Conservation (phyloP, 1,284 basidiomycete genomes). For the Malassezia caprae region DNA sequence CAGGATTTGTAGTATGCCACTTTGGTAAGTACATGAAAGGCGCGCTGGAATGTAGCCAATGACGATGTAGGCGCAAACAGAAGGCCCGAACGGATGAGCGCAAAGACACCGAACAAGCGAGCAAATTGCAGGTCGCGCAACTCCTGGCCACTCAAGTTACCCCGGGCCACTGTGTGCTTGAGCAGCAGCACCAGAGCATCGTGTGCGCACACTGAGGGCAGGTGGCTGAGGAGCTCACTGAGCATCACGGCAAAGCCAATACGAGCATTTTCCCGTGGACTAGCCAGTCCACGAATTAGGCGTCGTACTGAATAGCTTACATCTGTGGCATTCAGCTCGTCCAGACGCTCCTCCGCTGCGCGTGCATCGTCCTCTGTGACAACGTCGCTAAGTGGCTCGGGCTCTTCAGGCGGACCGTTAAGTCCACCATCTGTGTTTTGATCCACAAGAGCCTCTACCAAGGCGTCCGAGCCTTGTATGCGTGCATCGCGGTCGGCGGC, state of each 20-base stretch:
- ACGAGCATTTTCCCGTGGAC: constrained; percentile 80
- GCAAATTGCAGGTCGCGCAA: constrained; percentile 86
- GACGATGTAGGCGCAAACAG: constrained; percentile 59
- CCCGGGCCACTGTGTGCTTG: constrained; percentile 48
- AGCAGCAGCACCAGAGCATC: constrained; percentile 36
- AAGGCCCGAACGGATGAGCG: constrained; percentile 50
- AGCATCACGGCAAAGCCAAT: constrained; percentile 90
- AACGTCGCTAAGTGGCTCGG: not conserved
- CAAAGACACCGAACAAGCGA: constrained; percentile 74
- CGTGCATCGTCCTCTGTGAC: constrained; percentile 21
- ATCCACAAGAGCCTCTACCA: constrained; percentile 59
- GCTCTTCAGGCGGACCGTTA: constrained; percentile 12
- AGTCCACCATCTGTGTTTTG: constrained; percentile 21
- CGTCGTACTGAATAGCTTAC: constrained; percentile 50
- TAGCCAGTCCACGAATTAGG: constrained; percentile 62
- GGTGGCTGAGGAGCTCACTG: constrained; percentile 76
- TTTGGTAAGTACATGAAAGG: constrained; percentile 59
- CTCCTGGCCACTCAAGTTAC: constrained; percentile 62
- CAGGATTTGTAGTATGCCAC: constrained; percentile 77
- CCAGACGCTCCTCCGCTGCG: constrained; percentile 52
- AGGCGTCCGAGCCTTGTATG: constrained; percentile 72
- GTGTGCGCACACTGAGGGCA: constrained; percentile 64
- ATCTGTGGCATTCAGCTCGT: constrained; percentile 54
- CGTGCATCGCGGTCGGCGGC: constrained; percentile 68
- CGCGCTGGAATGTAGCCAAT: constrained; percentile 57